Percentiles rank a stretch among this genome's conserved stretches.
These are phyloP conservation scores for Moniliella sp. DNA, from an alignment of 1,284 basidiomycete species.

Conservation along the genomic window DNA sequence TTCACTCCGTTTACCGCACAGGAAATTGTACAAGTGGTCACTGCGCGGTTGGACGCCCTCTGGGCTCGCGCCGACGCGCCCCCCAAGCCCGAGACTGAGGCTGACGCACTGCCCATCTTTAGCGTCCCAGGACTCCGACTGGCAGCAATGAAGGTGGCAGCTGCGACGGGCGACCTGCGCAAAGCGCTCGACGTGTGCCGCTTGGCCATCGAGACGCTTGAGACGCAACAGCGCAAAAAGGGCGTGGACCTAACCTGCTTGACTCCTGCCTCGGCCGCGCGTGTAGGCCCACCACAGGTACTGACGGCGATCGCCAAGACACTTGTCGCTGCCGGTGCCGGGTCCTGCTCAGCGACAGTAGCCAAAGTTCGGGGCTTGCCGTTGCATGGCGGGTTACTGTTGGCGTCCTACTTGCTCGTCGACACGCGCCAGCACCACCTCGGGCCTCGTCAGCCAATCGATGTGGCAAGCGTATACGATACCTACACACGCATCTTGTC, in stretches of 20 bases:
- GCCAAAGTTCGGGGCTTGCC: conserved; percentile 19
- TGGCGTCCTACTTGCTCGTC: conserved; percentile 18
- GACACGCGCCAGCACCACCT: conserved; percentile 6
- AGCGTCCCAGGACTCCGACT: conserved; percentile 33
- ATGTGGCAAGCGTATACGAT: too few species aligned
- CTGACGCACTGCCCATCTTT: conserved; percentile 11
- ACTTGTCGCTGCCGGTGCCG: too few species aligned
- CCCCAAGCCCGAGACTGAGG: conserved; percentile 3
- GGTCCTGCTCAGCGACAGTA: conserved; percentile 8
- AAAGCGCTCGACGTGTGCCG: conserved; percentile 34
- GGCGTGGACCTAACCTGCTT: conserved; percentile 5
- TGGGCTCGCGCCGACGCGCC: too few species aligned
- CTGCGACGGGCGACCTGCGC: conserved; percentile 35
- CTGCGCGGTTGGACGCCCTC: conserved; percentile 27
- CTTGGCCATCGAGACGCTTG: conserved; percentile 32
- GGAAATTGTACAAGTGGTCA: conserved; percentile 33
- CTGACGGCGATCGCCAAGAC: conserved; percentile 23
- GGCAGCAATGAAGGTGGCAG: conserved; percentile 34
- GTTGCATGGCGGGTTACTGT: conserved; percentile 25
- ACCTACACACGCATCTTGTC: conserved; percentile 18
- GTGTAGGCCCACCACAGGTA: conserved; percentile 25
- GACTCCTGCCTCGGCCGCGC: conserved; percentile 15
- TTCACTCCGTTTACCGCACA: conserved; percentile 34
- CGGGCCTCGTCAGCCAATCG: too few species aligned
- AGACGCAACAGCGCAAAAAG: conserved; percentile 14